Evolutionary conservation across 495 filamentous ascomycete species (phyloP).

Genomic region (Thermothielavioides terrestris): DNA sequence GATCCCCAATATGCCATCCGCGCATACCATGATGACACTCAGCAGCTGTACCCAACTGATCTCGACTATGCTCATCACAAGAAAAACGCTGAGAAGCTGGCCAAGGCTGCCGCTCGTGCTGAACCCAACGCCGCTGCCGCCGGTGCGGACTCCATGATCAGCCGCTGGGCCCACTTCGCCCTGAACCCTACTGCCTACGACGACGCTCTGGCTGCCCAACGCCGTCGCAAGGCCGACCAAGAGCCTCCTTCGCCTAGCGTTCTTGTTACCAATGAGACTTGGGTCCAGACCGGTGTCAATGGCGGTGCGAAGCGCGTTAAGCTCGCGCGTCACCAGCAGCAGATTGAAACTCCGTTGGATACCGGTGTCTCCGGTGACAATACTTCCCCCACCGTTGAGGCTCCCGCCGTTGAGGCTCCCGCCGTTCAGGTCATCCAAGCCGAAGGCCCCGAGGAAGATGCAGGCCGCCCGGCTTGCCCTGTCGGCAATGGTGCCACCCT

Average conservation of each 20-base stretch:
- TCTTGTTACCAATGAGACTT: conserved; percentile 19
- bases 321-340: conserved; percentile 26
- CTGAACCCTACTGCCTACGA: conserved; percentile 17
- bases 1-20: conserved; percentile 55
- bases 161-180: conserved; percentile 17
- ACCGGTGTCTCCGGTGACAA: background rate
- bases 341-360: conserved; percentile 7
- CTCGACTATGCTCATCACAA: conserved; percentile 30
- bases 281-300: conserved; percentile 25
- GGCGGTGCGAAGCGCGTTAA: conserved; percentile 34
- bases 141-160: background rate
- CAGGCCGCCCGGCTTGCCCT: background rate
- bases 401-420: too few species aligned
- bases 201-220: conserved; percentile 14
- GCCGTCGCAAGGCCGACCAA: conserved; percentile 25
- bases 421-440: background rate
- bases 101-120: background rate
- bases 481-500: background rate
- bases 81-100: conserved; percentile 8
- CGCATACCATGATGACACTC: conserved; percentile 56
- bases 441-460: background rate
- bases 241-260: conserved; percentile 7
- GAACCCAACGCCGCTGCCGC: background rate
- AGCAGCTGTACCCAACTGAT: conserved; percentile 84
- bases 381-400: background rate